Evolutionary conservation across 2,329 filamentous ascomycete species (phyloP).

Genomic region (Nemania serpens): DNA sequence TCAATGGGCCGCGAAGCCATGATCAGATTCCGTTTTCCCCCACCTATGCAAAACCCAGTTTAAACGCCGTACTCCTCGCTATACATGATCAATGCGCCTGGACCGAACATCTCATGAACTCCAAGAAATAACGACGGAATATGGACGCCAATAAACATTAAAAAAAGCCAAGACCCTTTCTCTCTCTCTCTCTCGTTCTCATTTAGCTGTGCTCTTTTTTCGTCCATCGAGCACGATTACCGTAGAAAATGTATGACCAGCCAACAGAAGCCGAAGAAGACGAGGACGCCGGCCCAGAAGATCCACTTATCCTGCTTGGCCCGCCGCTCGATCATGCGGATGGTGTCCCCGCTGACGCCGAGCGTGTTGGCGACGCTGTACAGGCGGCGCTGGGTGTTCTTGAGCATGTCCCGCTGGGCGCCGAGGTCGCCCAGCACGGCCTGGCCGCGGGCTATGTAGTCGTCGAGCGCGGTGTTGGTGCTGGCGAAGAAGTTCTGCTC

Average conservation of each 20-base stretch:
- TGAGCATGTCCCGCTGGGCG: constrained; percentile 90
- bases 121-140: constrained; percentile 2
- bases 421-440: constrained; percentile 88
- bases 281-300: constrained; percentile 81
- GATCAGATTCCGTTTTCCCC: not conserved
- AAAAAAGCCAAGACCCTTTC: constrained; percentile 6
- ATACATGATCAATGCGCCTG: constrained; percentile 17
- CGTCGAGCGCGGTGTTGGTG: constrained; percentile 85
- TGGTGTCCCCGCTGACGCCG: constrained; percentile 92
- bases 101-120: constrained; percentile 5
- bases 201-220: not conserved
- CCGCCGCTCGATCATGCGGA: constrained; percentile 91
- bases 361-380: constrained; percentile 94
- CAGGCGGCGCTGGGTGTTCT: constrained; percentile 87
- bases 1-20: constrained; percentile 9
- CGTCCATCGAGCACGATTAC: constrained; percentile 47
- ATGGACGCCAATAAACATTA: not conserved
- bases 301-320: constrained; percentile 98
- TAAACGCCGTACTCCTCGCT: constrained; percentile 29
- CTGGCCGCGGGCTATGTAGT: constrained; percentile 89
- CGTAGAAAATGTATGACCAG: constrained; percentile 83
- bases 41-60: constrained; percentile 18
- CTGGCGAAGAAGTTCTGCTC: constrained; percentile 87
- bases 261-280: constrained; percentile 94
- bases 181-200: constrained; percentile 19